Conservation (phyloP, 2,329 filamentous ascomycete genomes). For the Curvularia spicifera region DNA sequence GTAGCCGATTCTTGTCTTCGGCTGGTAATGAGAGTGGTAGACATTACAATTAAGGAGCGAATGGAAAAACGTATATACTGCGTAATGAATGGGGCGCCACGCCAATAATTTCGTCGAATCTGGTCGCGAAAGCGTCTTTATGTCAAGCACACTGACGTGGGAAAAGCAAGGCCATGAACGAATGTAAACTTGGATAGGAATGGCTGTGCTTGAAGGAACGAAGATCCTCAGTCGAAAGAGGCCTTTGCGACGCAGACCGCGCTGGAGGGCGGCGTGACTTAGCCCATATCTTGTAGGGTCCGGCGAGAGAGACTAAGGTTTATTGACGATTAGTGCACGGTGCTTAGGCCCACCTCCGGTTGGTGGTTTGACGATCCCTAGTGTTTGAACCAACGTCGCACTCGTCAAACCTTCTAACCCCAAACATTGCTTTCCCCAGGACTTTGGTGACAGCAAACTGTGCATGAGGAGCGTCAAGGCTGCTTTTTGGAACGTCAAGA, state of each 20-base stretch:
- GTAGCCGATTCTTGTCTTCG: constrained; percentile 12
- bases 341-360: constrained; percentile 25
- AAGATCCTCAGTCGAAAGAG: constrained; percentile 25
- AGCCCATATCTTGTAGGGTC: constrained; percentile 32
- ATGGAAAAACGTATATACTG: neutral
- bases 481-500: neutral
- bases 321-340: constrained; percentile 33
- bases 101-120: constrained; percentile 12
- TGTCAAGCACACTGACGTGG: constrained; percentile 2
- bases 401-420: constrained; percentile 27
- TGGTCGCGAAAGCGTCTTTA: constrained; percentile 14
- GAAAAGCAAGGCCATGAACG: constrained; percentile 19
- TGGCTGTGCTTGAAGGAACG: constrained; percentile 16
- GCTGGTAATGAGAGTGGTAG: constrained; percentile 25
- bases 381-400: constrained; percentile 33
- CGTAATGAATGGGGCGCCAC: constrained; percentile 11
- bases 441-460: constrained; percentile 22
- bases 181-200: constrained; percentile 23
- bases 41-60: constrained; percentile 37
- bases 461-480: constrained; percentile 12
- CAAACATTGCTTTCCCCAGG: constrained; percentile 19
- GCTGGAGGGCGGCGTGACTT: constrained; percentile 24
- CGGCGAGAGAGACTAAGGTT: constrained; percentile 31
- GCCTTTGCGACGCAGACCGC: constrained; percentile 29
- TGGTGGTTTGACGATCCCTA: constrained; percentile 36